phyloP scores from a whole-genome alignment of 2,329 filamentous ascomycete genomes.

The Rutstroemia sp. region DNA sequence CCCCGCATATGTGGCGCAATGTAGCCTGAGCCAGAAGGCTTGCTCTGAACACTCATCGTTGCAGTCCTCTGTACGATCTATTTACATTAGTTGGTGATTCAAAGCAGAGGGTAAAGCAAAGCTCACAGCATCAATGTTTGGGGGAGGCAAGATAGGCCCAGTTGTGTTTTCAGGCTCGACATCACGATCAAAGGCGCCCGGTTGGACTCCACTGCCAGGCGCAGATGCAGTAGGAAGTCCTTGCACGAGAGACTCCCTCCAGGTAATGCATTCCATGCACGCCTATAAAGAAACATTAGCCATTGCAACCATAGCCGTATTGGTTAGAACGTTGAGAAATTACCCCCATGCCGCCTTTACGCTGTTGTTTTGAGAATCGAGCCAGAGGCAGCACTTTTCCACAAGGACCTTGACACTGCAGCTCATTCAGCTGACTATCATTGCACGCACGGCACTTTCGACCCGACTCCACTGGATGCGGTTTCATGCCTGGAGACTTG shows the following conservation, averaged over 20 bases:
- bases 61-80: not conserved
- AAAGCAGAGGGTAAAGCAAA: not conserved
- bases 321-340: not conserved
- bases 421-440: slow-evolving; percentile 36
- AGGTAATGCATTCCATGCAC: slow-evolving; percentile 30
- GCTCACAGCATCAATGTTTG: not conserved
- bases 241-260: slow-evolving; percentile 18
- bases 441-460: slow-evolving; percentile 37
- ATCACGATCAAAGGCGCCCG: not conserved
- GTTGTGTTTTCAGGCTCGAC: not conserved
- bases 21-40: not conserved
- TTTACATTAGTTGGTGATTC: not conserved
- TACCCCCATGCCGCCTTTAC: slow-evolving; percentile 34
- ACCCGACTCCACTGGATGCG: slow-evolving; percentile 15
- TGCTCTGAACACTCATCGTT: not conserved
- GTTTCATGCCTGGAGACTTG: slow-evolving; percentile 9
- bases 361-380: slow-evolving; percentile 41
- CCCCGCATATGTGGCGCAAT: slow-evolving; percentile 5
- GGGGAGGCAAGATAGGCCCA: not conserved
- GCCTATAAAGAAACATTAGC: slow-evolving; percentile 26
- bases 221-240: slow-evolving; percentile 13
- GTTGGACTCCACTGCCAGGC: slow-evolving; percentile 9
- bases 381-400: slow-evolving; percentile 37
- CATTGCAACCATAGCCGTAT: not conserved
- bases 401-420: slow-evolving; percentile 40